Evolutionary conservation across 176 grass and related monocot species (phyloP).

Genomic region (Poa pratensis): DNA sequence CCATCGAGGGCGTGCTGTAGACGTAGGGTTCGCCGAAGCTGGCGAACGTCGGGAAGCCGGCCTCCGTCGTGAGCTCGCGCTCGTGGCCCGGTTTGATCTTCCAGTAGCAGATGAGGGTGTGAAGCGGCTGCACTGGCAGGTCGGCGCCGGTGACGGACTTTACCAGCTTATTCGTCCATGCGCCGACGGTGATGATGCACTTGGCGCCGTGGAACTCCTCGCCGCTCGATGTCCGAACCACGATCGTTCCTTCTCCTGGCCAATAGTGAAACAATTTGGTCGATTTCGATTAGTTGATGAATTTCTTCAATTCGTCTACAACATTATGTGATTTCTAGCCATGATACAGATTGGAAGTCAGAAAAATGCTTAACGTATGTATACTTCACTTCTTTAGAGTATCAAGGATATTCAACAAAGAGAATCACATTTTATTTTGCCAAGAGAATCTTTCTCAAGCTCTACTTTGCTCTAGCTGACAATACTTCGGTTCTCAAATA

Average conservation of each 20-base stretch:
- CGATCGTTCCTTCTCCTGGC: conserved; percentile 37
- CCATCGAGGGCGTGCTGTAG: conserved; percentile 83
- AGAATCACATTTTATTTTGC: not conserved
- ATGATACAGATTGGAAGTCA: too few species aligned
- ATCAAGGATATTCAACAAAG: not conserved
- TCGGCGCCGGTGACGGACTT: conserved; percentile 38
- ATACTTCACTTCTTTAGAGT: not conserved
- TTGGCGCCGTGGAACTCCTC: conserved; percentile 60
- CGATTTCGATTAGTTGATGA: too few species aligned
- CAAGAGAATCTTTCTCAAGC: not conserved
- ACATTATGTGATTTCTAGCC: too few species aligned
- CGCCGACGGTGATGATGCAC: conserved; percentile 67
- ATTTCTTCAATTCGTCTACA: too few species aligned
- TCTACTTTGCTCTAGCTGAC: not conserved
- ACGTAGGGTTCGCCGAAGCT: conserved; percentile 82
- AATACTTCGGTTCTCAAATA: not conserved
- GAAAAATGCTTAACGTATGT: too few species aligned
- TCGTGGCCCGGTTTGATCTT: conserved; percentile 62
- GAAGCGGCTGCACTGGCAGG: conserved; percentile 71
- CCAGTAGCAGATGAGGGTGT: conserved; percentile 86
- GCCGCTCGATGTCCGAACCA: conserved; percentile 43
- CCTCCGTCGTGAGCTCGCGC: conserved; percentile 46
- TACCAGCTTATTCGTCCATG: conserved; percentile 67
- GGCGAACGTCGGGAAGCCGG: conserved; percentile 88
- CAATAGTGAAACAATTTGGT: too few species aligned